phyloP scores from a whole-genome alignment of 192 early-diverging fungal genomes.

The Gryganskiella cystojenkinii region DNA sequence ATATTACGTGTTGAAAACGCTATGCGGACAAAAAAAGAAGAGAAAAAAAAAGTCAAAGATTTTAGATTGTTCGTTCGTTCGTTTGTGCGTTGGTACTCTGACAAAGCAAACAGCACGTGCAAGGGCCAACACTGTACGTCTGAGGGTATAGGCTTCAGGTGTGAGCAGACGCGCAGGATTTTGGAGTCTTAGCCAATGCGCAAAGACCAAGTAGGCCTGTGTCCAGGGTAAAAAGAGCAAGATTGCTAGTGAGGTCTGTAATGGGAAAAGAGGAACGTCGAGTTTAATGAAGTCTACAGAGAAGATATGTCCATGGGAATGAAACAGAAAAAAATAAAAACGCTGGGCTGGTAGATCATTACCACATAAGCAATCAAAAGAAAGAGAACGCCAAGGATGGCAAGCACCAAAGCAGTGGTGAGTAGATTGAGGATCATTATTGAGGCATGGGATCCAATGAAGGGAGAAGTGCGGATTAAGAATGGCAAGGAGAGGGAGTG shows the following conservation, averaged over 20 bases:
- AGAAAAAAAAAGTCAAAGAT: neutral
- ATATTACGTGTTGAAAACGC: slow-evolving; percentile 46
- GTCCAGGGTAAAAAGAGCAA: slow-evolving; percentile 51
- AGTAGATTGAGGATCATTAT: slow-evolving; percentile 33
- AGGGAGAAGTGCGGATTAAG: neutral
- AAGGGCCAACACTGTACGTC: slow-evolving; percentile 14
- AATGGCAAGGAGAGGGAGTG: neutral
- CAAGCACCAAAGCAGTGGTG: slow-evolving; percentile 34
- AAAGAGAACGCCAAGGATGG: slow-evolving; percentile 43
- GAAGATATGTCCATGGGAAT: neutral
- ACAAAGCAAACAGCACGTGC: neutral
- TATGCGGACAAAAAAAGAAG: neutral
- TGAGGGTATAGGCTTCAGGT: slow-evolving; percentile 39
- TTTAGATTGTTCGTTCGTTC: too few relatives aligned
- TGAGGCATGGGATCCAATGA: neutral
- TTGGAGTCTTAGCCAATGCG: slow-evolving; percentile 40
- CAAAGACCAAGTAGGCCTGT: slow-evolving; percentile 48
- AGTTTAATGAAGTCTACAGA: neutral
- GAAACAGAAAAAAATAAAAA: neutral
- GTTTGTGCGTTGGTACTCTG: neutral
- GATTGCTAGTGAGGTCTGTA: slow-evolving; percentile 43
- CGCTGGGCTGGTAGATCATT: neutral
- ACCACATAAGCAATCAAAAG: slow-evolving; percentile 39
- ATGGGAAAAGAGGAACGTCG: neutral
- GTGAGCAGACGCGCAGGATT: slow-evolving; percentile 41